A percentile compares a stretch with the other conserved stretches of the same genome.
Conservation (phyloP, 176 grass and related monocot genomes). For the Triticum monococcum region DNA sequence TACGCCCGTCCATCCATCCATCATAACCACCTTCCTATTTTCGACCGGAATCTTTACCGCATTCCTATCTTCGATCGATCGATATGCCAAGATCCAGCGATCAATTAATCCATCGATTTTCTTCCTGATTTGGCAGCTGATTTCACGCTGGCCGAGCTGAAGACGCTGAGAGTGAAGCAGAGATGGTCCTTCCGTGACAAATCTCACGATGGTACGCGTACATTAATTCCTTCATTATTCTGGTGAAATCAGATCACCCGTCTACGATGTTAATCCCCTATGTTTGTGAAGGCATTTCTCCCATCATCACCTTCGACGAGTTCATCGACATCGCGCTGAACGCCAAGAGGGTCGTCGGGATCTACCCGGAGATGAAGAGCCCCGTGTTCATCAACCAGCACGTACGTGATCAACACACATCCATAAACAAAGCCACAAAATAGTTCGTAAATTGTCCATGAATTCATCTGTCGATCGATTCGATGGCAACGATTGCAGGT, state of each 20-base stretch:
- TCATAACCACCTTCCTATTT: not conserved
- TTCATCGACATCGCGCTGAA: slow-evolving; percentile 50
- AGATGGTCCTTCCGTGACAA: slow-evolving; percentile 44
- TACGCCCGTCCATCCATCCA: not conserved
- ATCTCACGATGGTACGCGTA: slow-evolving; percentile 33
- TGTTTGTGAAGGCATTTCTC: slow-evolving; percentile 31
- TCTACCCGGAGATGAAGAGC: slow-evolving; percentile 65
- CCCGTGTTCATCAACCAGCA: slow-evolving; percentile 54
- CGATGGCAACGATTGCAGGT: slow-evolving; percentile 8
- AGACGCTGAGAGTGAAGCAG: slow-evolving; percentile 47
- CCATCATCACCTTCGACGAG: slow-evolving; percentile 62
- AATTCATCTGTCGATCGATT: not conserved
- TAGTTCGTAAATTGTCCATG: not conserved
- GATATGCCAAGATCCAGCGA: not conserved
- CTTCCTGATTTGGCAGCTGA: slow-evolving; percentile 21
- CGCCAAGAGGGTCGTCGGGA: slow-evolving; percentile 42
- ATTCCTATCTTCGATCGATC: not conserved
- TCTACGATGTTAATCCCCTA: not conserved
- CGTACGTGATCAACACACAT: not conserved
- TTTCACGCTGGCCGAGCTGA: slow-evolving; percentile 56
- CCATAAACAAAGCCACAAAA: not conserved
- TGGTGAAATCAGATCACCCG: not conserved
- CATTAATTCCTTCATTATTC: not conserved
- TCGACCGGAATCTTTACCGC: not conserved
- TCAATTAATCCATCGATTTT: not conserved